Percentiles rank a stretch among this genome's conserved stretches.
Evolutionary conservation across 2,329 filamentous ascomycete genomes (phyloP).

Genomic region (Fusarium camptoceras): DNA sequence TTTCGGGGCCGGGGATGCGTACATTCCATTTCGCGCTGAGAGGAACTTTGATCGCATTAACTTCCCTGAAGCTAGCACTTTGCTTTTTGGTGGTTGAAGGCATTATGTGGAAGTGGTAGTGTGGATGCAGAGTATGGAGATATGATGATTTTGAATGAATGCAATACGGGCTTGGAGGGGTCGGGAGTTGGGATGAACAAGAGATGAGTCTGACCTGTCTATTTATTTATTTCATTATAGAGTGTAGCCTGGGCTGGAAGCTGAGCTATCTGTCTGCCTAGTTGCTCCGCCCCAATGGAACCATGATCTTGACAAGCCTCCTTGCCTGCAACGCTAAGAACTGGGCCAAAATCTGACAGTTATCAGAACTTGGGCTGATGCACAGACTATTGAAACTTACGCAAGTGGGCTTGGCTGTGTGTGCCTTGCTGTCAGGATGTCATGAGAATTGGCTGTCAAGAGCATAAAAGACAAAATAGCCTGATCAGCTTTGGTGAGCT

Average conservation of each 20-base stretch:
- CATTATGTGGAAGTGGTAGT: neutral
- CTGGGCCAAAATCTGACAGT: neutral
- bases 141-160: fast-evolving
- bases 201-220: neutral
- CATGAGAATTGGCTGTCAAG: neutral
- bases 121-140: neutral
- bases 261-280: conserved; percentile 7
- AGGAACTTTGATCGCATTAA: neutral
- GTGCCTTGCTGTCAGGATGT: neutral
- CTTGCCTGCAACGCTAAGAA: neutral
- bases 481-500: fast-evolving
- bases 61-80: neutral
- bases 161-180: no score
- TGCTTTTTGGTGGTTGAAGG: neutral
- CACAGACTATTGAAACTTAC: fast-evolving
- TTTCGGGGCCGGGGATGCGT: conserved; percentile 16
- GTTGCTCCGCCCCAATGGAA: conserved; percentile 1
- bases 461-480: neutral
- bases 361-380: neutral
- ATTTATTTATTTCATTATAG: neutral
- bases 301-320: neutral
- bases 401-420: neutral
- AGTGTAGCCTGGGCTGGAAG: neutral
- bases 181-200: neutral
- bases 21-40: conserved; percentile 11